A percentile compares a stretch with the other conserved stretches of the same genome.
These are phyloP conservation scores for Sisymbrium irio DNA, from an alignment of 345 rosid species.

Conservation along the genomic window DNA sequence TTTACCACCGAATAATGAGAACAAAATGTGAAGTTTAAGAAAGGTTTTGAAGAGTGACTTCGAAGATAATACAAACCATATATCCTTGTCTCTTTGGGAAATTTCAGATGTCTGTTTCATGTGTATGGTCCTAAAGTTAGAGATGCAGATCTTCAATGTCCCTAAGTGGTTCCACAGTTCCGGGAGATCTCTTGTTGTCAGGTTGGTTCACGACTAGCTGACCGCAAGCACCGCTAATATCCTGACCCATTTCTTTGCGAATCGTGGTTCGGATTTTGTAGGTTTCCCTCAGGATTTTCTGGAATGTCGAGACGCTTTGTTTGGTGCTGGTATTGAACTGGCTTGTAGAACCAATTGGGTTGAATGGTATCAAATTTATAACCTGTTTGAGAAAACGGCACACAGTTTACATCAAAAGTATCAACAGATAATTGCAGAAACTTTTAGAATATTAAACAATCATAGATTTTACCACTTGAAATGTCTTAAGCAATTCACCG, in stretches of 20 bases:
- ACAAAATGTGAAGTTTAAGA: constrained; percentile 33
- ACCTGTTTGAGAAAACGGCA: constrained; percentile 51
- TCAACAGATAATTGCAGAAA: neutral
- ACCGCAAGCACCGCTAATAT: constrained; percentile 93
- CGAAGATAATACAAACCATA: constrained; percentile 27
- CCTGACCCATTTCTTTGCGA: constrained; percentile 90
- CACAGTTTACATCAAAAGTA: neutral
- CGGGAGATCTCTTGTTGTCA: constrained; percentile 38
- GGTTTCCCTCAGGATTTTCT: constrained; percentile 70
- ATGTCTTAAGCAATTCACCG: constrained; percentile 69
- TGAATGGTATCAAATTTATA: constrained; percentile 90
- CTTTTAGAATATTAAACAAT: neutral
- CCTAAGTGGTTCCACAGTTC: constrained; percentile 33
- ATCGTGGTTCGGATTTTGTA: constrained; percentile 80
- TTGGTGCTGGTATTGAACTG: constrained; percentile 60
- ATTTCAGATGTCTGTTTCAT: constrained; percentile 13
- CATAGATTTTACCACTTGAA: constrained; percentile 70
- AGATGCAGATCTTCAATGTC: constrained; percentile 92
- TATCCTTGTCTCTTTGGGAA: constrained; percentile 5
- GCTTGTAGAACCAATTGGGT: constrained; percentile 74
- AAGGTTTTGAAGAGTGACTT: constrained; percentile 22
- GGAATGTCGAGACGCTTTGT: constrained; percentile 62
- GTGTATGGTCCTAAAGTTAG: constrained; percentile 30
- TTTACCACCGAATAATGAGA: constrained; percentile 13
- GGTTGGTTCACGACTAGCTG: constrained; percentile 79